Evolutionary conservation across 345 rosid species (phyloP).

Genomic region (Eucalyptus tenuipes): DNA sequence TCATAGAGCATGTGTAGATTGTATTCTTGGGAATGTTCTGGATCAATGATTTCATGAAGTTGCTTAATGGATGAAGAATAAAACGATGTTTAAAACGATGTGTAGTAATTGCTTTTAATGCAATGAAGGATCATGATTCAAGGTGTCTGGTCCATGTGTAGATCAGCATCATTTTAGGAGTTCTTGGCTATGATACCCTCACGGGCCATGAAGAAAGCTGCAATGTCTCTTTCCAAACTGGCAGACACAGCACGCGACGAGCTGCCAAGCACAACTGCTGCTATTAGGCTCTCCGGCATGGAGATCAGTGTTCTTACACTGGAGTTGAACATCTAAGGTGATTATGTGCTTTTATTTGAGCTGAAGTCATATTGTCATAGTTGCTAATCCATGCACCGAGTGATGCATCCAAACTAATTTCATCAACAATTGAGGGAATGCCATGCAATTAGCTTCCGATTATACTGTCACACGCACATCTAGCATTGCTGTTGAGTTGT

Average conservation of each 20-base stretch:
- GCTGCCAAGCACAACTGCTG: slow-evolving; percentile 82
- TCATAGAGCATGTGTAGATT: no score
- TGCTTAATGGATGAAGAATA: no score
- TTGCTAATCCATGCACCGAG: background rate
- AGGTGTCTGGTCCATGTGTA: background rate
- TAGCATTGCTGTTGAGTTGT: background rate
- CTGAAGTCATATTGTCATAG: background rate
- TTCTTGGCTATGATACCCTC: background rate
- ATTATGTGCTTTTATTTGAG: background rate
- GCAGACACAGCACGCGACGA: slow-evolving; percentile 85
- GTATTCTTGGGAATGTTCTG: no score
- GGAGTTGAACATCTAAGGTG: slow-evolving; percentile 80
- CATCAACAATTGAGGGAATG: background rate
- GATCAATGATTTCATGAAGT: no score
- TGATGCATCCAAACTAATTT: background rate
- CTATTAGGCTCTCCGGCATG: slow-evolving; percentile 87
- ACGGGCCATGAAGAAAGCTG: slow-evolving; percentile 76
- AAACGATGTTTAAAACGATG: no score
- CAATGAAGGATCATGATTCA: background rate
- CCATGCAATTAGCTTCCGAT: background rate
- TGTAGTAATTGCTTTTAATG: no score
- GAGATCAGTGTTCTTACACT: slow-evolving; percentile 87
- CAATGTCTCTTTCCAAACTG: slow-evolving; percentile 71
- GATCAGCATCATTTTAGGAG: background rate
- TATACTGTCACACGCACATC: background rate